Evolutionary conservation across 2,329 filamentous ascomycete species (phyloP).

Genomic region (Cladosporium colombiae): DNA sequence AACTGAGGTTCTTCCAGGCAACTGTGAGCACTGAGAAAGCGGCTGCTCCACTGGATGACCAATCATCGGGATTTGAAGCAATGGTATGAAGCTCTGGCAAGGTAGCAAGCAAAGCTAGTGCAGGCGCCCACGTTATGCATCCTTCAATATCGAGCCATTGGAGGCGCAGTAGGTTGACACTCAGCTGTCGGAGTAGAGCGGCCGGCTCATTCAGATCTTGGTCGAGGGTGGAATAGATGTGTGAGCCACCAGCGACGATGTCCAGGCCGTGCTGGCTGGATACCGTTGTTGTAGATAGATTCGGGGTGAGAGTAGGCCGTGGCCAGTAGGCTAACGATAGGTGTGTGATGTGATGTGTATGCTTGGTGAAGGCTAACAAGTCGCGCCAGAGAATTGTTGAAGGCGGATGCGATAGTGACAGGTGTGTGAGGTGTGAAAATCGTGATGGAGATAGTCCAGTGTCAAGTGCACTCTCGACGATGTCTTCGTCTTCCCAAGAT

Average conservation of each 20-base stretch:
- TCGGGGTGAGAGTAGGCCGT: constrained; percentile 57
- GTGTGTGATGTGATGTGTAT: constrained; percentile 60
- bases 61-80: constrained; percentile 15
- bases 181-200: constrained; percentile 57
- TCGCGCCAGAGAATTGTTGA: constrained; percentile 55
- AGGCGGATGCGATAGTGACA: constrained; percentile 59
- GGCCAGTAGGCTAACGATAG: constrained; percentile 66
- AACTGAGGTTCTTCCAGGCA: constrained; percentile 47
- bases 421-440: constrained; percentile 57
- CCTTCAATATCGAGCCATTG: constrained; percentile 65
- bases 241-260: constrained; percentile 52
- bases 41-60: constrained; percentile 22
- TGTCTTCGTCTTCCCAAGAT: constrained; percentile 49
- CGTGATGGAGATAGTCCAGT: constrained; percentile 36
- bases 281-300: constrained; percentile 50
- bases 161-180: constrained; percentile 57
- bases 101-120: constrained; percentile 39
- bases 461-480: constrained; percentile 27
- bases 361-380: constrained; percentile 54
- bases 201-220: constrained; percentile 59
- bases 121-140: constrained; percentile 57
- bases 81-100: constrained; percentile 5
- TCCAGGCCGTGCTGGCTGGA: constrained; percentile 42
- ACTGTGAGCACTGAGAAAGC: constrained; percentile 42
- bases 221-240: constrained; percentile 55